Evolutionary conservation across 768 basidiomycete genomes (phyloP).

Genomic region (Collybia mongolica): DNA sequence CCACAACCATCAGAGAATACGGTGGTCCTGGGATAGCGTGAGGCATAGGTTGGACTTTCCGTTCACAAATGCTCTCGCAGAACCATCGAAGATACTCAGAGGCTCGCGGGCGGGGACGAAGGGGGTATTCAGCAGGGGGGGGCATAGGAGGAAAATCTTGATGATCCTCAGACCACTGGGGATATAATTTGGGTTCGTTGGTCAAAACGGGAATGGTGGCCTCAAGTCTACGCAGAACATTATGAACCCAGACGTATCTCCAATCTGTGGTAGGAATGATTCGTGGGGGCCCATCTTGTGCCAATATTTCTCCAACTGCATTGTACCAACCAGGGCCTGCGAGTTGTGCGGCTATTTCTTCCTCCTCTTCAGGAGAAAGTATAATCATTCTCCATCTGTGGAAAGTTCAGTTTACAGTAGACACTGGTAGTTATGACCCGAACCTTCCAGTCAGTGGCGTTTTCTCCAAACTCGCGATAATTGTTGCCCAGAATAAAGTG

Average conservation of each 20-base stretch:
- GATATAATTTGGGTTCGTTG: slow-evolving; percentile 51
- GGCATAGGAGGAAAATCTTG: slow-evolving; percentile 61
- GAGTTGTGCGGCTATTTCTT: slow-evolving; percentile 80
- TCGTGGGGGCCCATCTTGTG: slow-evolving; percentile 56
- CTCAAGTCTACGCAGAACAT: slow-evolving; percentile 79
- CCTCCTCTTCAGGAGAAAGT: slow-evolving; percentile 91
- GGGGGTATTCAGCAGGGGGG: slow-evolving; percentile 79
- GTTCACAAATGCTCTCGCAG: slow-evolving; percentile 48
- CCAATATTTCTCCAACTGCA: slow-evolving; percentile 78
- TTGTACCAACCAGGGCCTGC: slow-evolving; percentile 85
- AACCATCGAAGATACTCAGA: slow-evolving; percentile 65
- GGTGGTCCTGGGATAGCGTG: slow-evolving; percentile 77
- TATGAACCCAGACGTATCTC: slow-evolving; percentile 85
- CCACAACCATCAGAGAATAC: slow-evolving; percentile 87
- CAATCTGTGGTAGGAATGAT: slow-evolving; percentile 80
- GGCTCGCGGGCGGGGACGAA: slow-evolving; percentile 81
- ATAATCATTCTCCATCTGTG: slow-evolving; percentile 83
- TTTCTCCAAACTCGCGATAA: slow-evolving; percentile 70
- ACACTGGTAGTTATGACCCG: slow-evolving; percentile 17
- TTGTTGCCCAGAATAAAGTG: slow-evolving; percentile 62
- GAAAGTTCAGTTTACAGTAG: slow-evolving; percentile 4
- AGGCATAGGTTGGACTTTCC: slow-evolving; percentile 38
- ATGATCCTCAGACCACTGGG: slow-evolving; percentile 54
- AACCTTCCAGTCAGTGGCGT: slow-evolving; percentile 88
- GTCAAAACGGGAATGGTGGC: slow-evolving; percentile 66